These are phyloP conservation scores for Aspergillus steynii DNA, from an alignment of 495 filamentous ascomycete species.

Conservation along the genomic window DNA sequence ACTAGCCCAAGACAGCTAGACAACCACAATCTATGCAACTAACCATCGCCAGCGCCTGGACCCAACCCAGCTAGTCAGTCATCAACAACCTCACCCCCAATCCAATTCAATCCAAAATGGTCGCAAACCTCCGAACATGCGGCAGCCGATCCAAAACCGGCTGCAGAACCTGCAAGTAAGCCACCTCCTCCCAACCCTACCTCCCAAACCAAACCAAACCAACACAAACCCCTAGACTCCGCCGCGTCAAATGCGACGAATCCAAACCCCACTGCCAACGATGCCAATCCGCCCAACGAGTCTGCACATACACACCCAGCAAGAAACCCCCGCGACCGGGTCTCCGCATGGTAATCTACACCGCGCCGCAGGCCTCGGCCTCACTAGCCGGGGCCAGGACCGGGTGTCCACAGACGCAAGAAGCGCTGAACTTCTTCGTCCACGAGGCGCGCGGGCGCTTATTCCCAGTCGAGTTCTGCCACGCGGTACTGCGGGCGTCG, in stretches of 20 bases:
- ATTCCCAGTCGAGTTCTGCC: slow-evolving; percentile 2
- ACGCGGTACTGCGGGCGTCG: slow-evolving; percentile 1
- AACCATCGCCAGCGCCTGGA: too few relatives aligned
- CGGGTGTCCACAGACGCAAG: background rate
- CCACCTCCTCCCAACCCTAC: background rate
- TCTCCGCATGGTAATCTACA: slow-evolving; percentile 7
- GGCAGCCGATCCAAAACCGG: background rate
- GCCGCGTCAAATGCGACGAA: slow-evolving; percentile 12
- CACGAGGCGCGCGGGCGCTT: background rate
- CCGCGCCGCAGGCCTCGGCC: background rate
- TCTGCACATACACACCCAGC: background rate
- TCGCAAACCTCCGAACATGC: background rate
- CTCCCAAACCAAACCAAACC: background rate
- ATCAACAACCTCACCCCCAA: too few relatives aligned
- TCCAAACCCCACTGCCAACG: background rate
- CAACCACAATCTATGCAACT: too few relatives aligned
- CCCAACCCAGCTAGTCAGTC: too few relatives aligned
- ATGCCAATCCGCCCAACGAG: background rate
- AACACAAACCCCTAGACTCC: background rate
- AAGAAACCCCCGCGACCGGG: background rate
- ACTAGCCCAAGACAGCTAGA: too few relatives aligned
- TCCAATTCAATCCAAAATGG: too few relatives aligned
- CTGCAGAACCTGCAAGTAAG: slow-evolving; percentile 7
- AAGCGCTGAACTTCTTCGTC: slow-evolving; percentile 5
- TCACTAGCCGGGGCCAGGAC: too few relatives aligned